phyloP scores from a whole-genome alignment of 805 yeast species.

The Metschnikowia koreensis region DNA sequence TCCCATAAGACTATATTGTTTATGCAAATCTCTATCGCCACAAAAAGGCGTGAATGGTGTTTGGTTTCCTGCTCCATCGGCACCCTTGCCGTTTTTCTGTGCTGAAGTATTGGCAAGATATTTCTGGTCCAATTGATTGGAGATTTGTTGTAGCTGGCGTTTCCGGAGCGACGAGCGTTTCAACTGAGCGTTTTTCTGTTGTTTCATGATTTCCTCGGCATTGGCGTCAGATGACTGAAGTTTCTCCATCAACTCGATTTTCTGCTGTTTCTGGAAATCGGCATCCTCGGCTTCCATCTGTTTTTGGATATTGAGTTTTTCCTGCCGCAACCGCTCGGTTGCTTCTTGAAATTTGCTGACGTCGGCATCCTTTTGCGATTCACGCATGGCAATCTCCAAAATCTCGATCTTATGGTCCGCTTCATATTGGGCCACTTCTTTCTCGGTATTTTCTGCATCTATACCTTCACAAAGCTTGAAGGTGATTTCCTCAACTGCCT shows the following conservation, averaged over 20 bases:
- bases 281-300: conserved; percentile 49
- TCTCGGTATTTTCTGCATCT: conserved; percentile 68
- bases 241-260: conserved; percentile 41
- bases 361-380: conserved; percentile 60
- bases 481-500: conserved; percentile 76
- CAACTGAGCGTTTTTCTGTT: conserved; percentile 39
- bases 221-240: conserved; percentile 31
- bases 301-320: conserved; percentile 64
- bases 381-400: conserved; percentile 69
- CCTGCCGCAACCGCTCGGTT: conserved; percentile 53
- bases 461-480: conserved; percentile 71
- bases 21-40: conserved; percentile 71
- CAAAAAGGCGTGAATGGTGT: conserved; percentile 90
- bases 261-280: conserved; percentile 40
- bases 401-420: conserved; percentile 72
- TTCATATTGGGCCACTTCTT: conserved; percentile 65
- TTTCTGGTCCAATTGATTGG: conserved; percentile 51
- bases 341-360: conserved; percentile 63
- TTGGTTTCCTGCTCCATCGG: conserved; percentile 20
- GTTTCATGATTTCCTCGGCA: conserved; percentile 41
- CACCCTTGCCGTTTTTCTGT: conserved; percentile 24
- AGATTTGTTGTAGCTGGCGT: conserved; percentile 56
- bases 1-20: conserved; percentile 47
- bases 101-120: conserved; percentile 31
- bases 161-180: conserved; percentile 67